Conservation (phyloP, 148 eudicot species). For the Rhododendron kiyosumense region DNA sequence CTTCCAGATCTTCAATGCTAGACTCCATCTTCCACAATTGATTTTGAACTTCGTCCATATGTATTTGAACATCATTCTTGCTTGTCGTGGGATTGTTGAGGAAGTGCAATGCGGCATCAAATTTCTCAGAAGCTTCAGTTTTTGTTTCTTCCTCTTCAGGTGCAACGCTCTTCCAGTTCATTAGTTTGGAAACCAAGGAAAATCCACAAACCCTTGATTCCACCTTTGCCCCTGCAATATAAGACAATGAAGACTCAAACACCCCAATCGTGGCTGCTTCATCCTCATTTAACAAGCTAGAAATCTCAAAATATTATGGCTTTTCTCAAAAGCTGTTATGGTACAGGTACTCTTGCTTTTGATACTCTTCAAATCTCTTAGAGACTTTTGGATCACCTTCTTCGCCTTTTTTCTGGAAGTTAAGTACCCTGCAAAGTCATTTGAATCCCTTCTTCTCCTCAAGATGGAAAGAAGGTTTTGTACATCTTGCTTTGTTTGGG, state of each 20-base stretch:
- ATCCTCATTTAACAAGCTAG: constrained; percentile 12
- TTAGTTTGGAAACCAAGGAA: constrained; percentile 3
- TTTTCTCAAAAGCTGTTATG: not conserved
- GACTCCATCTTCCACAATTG: constrained; percentile 20
- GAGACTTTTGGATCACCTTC: constrained; percentile 30
- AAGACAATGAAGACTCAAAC: constrained; percentile 16
- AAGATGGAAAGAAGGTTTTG: constrained; percentile 32
- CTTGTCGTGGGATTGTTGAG: constrained; percentile 18
- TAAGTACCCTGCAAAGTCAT: constrained; percentile 19
- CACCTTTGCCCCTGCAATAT: not conserved
- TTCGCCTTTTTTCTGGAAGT: constrained; percentile 26
- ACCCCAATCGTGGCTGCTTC: constrained; percentile 12
- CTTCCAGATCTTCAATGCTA: constrained; percentile 31
- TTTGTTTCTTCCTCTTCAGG: not conserved
- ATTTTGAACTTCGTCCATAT: constrained; percentile 3
- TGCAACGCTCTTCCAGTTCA: not conserved
- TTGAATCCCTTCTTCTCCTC: constrained; percentile 33
- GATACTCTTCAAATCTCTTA: constrained; percentile 26
- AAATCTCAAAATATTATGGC: not conserved
- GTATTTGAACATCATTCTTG: not conserved
- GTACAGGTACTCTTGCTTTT: not conserved
- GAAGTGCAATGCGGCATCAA: constrained; percentile 26
- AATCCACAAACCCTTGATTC: not conserved
- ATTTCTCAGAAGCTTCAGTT: constrained; percentile 15
- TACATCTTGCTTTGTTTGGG: constrained; percentile 31